phyloP scores from a whole-genome alignment of 208 protist species.

The Leptomonas pyrrhocoris region DNA sequence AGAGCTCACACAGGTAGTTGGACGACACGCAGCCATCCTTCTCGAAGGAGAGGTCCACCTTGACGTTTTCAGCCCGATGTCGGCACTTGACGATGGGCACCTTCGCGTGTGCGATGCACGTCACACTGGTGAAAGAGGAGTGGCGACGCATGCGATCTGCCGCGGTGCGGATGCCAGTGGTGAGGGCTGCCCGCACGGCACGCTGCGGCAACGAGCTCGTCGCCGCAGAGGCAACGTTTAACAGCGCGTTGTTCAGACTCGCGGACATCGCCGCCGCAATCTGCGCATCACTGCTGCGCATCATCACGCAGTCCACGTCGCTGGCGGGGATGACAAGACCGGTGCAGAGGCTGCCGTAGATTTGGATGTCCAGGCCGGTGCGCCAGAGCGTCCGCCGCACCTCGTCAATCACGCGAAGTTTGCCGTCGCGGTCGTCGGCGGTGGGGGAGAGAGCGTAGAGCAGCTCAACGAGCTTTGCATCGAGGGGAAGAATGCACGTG shows the following conservation, averaged over 20 bases:
- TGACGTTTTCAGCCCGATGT: constrained; percentile 38
- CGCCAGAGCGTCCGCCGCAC: constrained; percentile 33
- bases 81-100: constrained; percentile 88
- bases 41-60: constrained; percentile 82
- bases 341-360: constrained; percentile 82
- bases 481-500: constrained; percentile 33
- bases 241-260: constrained; percentile 16
- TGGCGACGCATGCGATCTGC: constrained; percentile 51
- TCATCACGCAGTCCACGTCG: constrained; percentile 82
- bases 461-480: constrained; percentile 52
- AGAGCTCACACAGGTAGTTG: constrained; percentile 70
- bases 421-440: constrained; percentile 23
- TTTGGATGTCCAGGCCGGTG: constrained; percentile 44
- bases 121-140: constrained; percentile 38
- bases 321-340: constrained; percentile 77
- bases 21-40: constrained; percentile 62
- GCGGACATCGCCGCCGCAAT: constrained; percentile 13
- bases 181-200: constrained; percentile 24
- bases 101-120: constrained; percentile 60
- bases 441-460: constrained; percentile 51
- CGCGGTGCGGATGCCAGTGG: constrained; percentile 42
- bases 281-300: constrained; percentile 19
- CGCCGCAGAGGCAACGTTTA: constrained; percentile 10
- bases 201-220: constrained; percentile 6
- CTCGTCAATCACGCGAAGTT: constrained; percentile 52